Evolutionary conservation across 495 filamentous ascomycete species (phyloP).

Genomic region (Daldinia loculata): DNA sequence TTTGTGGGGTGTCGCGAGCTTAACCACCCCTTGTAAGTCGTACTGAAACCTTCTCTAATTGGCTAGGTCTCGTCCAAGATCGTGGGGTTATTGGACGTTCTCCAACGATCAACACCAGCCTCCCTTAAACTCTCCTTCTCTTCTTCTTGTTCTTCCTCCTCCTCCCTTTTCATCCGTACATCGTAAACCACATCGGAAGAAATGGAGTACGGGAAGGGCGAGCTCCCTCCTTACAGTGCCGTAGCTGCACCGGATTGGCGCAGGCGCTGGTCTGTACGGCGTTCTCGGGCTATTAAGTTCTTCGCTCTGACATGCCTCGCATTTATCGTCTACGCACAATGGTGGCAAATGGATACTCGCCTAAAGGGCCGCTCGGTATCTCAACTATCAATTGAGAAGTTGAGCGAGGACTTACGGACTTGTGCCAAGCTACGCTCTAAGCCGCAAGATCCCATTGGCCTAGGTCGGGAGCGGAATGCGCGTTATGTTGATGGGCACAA

Average conservation of each 20-base stretch:
- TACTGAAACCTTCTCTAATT: constrained; percentile 26
- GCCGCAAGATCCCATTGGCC: constrained; percentile 55
- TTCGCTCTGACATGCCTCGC: constrained; percentile 49
- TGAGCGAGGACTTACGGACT: constrained; percentile 51
- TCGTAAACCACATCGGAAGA: constrained; percentile 1
- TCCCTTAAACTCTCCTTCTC: constrained; percentile 16
- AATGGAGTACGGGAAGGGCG: constrained; percentile 39
- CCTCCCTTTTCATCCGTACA: not conserved
- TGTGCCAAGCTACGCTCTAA: constrained; percentile 53
- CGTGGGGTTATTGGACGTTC: constrained; percentile 16
- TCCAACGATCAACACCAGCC: constrained; percentile 28
- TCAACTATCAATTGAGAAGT: constrained; percentile 49
- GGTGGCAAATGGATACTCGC: constrained; percentile 51
- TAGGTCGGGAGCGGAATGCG: constrained; percentile 57
- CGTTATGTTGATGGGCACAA: constrained; percentile 57
- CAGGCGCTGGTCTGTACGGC: constrained; percentile 42
- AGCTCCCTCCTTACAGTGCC: constrained; percentile 47
- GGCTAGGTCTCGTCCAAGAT: constrained; percentile 6
- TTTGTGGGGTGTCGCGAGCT: constrained; percentile 30
- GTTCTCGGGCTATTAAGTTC: constrained; percentile 48
- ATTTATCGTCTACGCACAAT: constrained; percentile 60
- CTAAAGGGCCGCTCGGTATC: constrained; percentile 38
- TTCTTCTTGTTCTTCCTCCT: not conserved
- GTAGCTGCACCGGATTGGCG: constrained; percentile 35
- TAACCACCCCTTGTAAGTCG: not conserved